Conservation (phyloP, 1,284 basidiomycete genomes). For the Puccinia polysora region DNA sequence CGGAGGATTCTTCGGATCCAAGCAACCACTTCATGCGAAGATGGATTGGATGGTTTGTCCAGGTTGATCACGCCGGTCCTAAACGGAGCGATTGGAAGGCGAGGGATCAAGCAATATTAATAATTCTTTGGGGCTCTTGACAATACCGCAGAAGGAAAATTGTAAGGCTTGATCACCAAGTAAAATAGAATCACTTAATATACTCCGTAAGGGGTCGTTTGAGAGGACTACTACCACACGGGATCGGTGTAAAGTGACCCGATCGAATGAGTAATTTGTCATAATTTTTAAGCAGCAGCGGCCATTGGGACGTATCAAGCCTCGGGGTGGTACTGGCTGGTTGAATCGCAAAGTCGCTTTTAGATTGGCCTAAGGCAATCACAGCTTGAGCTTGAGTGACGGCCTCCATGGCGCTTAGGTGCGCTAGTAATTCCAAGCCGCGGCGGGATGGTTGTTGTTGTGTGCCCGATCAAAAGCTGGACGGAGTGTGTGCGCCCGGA, state of each 20-base stretch:
- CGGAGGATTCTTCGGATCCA: conserved; percentile 95
- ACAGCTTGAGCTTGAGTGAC: conserved; percentile 37
- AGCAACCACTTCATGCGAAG: conserved; percentile 99
- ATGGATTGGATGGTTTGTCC: conserved; percentile 99
- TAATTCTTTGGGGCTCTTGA: too few species aligned
- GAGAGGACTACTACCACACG: conserved; percentile 53
- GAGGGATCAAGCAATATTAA: too few species aligned
- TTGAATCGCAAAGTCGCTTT: conserved; percentile 55
- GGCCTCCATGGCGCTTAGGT: conserved; percentile 5
- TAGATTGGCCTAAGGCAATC: conserved; percentile 46
- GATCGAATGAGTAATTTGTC: conserved; percentile 68
- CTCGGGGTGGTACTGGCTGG: conserved; percentile 53
- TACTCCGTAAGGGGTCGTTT: conserved; percentile 38
- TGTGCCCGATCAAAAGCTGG: too few species aligned
- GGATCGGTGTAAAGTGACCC: conserved; percentile 96
- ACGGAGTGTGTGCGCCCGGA: too few species aligned
- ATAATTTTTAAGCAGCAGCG: conserved; percentile 96
- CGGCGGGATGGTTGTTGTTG: too few species aligned
- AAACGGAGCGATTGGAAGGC: conserved; percentile 57
- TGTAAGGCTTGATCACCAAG: conserved; percentile 19
- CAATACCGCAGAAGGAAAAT: conserved; percentile 80
- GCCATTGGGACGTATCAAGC: conserved; percentile 90
- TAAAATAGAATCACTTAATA: conserved; percentile 23
- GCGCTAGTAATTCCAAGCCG: background rate
- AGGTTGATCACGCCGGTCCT: conserved; percentile 98